Percentiles rank a stretch among this genome's conserved stretches.
Evolutionary conservation across 2,329 filamentous ascomycete genomes (phyloP).

Genomic region (Nemania serpens): DNA sequence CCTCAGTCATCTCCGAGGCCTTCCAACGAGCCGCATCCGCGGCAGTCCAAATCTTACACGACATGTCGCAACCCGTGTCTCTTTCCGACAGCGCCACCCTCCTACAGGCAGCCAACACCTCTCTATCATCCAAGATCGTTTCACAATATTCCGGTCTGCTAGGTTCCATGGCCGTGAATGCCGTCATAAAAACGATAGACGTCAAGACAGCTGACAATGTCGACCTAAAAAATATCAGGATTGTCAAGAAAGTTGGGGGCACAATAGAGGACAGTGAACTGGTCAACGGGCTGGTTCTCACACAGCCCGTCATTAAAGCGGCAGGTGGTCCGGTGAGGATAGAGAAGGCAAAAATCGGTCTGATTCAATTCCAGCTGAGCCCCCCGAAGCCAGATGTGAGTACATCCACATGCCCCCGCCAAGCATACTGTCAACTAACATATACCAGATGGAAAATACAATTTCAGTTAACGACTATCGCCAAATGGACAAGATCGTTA

Average conservation of each 20-base stretch:
- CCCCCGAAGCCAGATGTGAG: conserved; percentile 94
- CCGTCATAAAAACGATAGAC: conserved; percentile 94
- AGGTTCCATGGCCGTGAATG: conserved; percentile 97
- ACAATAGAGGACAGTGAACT: conserved; percentile 99
- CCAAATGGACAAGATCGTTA: conserved; percentile 99
- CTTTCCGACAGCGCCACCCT: conserved; percentile 87
- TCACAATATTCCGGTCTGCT: conserved; percentile 94
- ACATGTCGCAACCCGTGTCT: conserved; percentile 93
- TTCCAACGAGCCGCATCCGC: conserved; percentile 94
- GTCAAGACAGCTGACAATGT: conserved; percentile 95
- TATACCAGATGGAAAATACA: conserved; percentile 90
- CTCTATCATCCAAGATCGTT: conserved; percentile 97
- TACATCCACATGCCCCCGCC: conserved; percentile 24
- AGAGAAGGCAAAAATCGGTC: conserved; percentile 95
- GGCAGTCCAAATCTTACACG: conserved; percentile 86
- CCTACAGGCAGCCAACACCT: conserved; percentile 95
- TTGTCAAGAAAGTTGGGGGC: conserved; percentile 96
- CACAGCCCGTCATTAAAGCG: conserved; percentile 91
- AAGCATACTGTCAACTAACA: conserved; percentile 8
- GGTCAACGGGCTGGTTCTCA: conserved; percentile 90
- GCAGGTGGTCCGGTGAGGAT: conserved; percentile 88
- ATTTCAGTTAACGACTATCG: conserved; percentile 99
- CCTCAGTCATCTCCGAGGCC: conserved; percentile 94
- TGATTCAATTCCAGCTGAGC: conserved; percentile 98
- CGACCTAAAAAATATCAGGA: conserved; percentile 93